Conservation (phyloP, 495 filamentous ascomycete species). For the Hapsidospora chrysogenum region DNA sequence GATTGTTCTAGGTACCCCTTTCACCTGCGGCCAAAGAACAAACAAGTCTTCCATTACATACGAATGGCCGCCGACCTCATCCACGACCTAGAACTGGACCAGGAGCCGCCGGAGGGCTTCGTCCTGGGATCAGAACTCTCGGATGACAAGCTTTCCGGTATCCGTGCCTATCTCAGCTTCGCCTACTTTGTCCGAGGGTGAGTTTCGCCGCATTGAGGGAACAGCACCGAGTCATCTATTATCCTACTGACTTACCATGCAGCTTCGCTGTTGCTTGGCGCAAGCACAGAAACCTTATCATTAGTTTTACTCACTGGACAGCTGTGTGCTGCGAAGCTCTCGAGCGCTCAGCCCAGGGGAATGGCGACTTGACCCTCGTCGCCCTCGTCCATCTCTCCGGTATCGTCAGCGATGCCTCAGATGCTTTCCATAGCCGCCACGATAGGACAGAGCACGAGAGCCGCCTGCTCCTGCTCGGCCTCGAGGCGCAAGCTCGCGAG, state of each 20-base stretch:
- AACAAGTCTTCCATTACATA: slow-evolving; percentile 23
- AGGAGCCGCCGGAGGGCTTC: slow-evolving; percentile 9
- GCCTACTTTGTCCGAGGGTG: slow-evolving; percentile 21
- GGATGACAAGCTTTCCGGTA: slow-evolving; percentile 13
- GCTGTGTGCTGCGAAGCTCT: slow-evolving; percentile 17
- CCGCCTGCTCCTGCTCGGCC: slow-evolving; percentile 20
- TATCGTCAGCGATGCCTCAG: slow-evolving; percentile 18
- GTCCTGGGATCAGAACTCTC: background rate
- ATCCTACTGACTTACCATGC: slow-evolving; percentile 3
- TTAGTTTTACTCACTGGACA: slow-evolving; percentile 16
- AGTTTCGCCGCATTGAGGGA: background rate
- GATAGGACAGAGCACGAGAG: slow-evolving; percentile 18
- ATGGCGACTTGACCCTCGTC: slow-evolving; percentile 19
- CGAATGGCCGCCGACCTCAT: slow-evolving; percentile 30
- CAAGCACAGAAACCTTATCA: slow-evolving; percentile 7
- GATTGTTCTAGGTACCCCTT: slow-evolving; percentile 23
- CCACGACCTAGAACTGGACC: slow-evolving; percentile 22
- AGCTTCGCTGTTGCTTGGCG: slow-evolving; percentile 19
- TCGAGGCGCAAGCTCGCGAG: slow-evolving; percentile 22
- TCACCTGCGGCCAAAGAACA: slow-evolving; percentile 29
- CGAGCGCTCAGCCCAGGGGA: slow-evolving; percentile 8
- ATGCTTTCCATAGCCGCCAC: slow-evolving; percentile 9
- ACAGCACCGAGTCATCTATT: background rate
- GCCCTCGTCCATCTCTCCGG: slow-evolving; percentile 24
- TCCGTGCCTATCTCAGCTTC: slow-evolving; percentile 20